Conservation (phyloP, 2,329 filamentous ascomycete genomes). For the Lasiodiplodia sp. region DNA sequence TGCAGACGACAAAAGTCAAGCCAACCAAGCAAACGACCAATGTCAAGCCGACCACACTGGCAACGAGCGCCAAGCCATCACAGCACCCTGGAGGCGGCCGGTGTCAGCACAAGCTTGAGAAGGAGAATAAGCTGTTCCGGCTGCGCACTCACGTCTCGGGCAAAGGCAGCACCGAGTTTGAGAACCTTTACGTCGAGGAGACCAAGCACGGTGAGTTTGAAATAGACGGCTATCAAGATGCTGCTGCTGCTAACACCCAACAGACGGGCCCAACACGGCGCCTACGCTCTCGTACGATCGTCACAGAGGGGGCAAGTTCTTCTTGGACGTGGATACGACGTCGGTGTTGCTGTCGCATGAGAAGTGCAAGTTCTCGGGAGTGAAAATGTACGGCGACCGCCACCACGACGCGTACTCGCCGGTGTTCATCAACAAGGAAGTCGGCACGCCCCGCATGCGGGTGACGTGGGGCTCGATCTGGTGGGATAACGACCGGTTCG, state of each 20-base stretch:
- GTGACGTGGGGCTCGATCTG: slow-evolving; percentile 2
- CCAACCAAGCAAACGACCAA: no score
- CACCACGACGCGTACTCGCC: slow-evolving; percentile 22
- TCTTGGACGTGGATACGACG: slow-evolving; percentile 1
- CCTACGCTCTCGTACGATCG: background rate
- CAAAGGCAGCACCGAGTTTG: background rate
- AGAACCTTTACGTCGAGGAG: slow-evolving; percentile 14
- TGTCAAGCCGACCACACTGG: background rate
- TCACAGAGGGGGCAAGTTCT: background rate
- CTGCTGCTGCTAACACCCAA: no score
- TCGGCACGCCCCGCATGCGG: slow-evolving; percentile 25
- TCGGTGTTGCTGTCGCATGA: slow-evolving; percentile 12
- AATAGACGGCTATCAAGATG: background rate
- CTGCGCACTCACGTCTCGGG: slow-evolving; percentile 13
- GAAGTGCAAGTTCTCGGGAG: slow-evolving; percentile 6
- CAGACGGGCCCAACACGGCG: background rate
- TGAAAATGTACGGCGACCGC: slow-evolving; percentile 8
- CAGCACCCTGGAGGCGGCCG: background rate
- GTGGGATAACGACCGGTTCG: slow-evolving; percentile 31
- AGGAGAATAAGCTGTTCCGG: background rate
- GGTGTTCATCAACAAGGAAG: slow-evolving; percentile 19
- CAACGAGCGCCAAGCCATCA: background rate
- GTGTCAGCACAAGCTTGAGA: background rate
- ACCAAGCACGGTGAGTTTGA: background rate
- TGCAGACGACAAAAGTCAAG: no score